phyloP scores from a whole-genome alignment of 2,329 filamentous ascomycete genomes.

The Trichoderma semiorbis region DNA sequence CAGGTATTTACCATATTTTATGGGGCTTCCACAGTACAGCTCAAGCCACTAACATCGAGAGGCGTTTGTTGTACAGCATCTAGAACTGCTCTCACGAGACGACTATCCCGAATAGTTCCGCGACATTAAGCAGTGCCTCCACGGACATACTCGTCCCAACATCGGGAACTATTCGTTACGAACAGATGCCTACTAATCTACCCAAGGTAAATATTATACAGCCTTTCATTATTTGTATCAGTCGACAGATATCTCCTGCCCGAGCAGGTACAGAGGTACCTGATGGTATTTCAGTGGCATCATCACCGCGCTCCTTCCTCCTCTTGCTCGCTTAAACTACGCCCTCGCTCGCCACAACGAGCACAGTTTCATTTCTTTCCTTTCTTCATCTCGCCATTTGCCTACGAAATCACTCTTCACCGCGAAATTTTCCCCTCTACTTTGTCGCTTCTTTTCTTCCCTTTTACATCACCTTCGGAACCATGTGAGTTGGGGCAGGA shows the following conservation, averaged over 20 bases:
- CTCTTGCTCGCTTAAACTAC: neutral
- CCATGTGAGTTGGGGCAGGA: neutral
- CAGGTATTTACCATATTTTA: neutral
- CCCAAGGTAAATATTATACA: neutral
- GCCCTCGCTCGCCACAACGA: neutral
- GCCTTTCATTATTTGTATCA: neutral
- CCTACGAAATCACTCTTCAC: too few relatives aligned
- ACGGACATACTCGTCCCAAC: neutral
- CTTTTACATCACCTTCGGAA: neutral
- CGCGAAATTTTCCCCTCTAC: neutral
- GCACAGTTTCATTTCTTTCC: neutral
- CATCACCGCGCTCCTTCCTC: neutral
- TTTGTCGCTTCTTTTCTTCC: neutral
- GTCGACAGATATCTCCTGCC: neutral
- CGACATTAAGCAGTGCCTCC: neutral
- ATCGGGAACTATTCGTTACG: neutral
- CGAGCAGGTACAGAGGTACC: neutral
- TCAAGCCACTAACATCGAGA: neutral
- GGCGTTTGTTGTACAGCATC: neutral
- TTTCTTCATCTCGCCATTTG: neutral
- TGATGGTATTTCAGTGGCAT: neutral
- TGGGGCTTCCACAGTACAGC: too few relatives aligned
- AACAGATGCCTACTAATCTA: neutral
- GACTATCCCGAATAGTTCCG: too few relatives aligned
- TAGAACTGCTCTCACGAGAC: neutral